phyloP scores from a whole-genome alignment of 441 rosid species.

The California macrophylla region DNA sequence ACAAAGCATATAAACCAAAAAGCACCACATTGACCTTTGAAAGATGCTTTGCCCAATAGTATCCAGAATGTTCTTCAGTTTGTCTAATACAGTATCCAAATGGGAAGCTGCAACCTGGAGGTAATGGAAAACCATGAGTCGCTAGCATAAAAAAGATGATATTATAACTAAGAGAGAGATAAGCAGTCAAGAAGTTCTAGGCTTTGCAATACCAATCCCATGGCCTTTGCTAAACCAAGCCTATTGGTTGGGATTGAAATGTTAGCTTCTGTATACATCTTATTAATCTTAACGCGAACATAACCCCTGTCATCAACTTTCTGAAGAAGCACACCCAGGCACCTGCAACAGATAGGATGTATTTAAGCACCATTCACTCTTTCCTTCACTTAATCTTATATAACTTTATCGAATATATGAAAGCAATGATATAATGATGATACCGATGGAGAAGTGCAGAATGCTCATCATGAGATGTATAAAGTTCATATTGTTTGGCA shows the following conservation, averaged over 20 bases:
- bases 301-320: constrained; percentile 79
- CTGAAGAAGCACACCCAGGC: constrained; percentile 91
- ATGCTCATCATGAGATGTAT: constrained; percentile 75
- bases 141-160: constrained; percentile 10
- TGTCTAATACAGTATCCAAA: constrained; percentile 88
- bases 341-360: constrained; percentile 37
- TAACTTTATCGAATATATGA: constrained; percentile 13
- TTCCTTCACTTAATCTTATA: background rate
- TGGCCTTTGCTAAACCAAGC: constrained; percentile 97
- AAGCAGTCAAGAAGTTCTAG: constrained; percentile 10
- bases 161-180: constrained; percentile 11
- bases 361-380: background rate
- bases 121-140: constrained; percentile 18
- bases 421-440: constrained; percentile 15
- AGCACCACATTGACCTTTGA: constrained; percentile 49
- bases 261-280: constrained; percentile 87
- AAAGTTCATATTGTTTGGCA: constrained; percentile 70
- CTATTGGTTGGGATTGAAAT: constrained; percentile 80
- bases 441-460: constrained; percentile 92
- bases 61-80: constrained; percentile 82
- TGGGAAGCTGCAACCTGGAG: constrained; percentile 96
- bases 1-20: background rate
- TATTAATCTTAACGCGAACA: constrained; percentile 79
- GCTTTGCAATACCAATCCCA: constrained; percentile 71
- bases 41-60: constrained; percentile 74